Evolutionary conservation across 495 filamentous ascomycete genomes (phyloP), one percentile per base, ranked within the genome.

Genomic region (Tetracladium setigerum): DNA sequence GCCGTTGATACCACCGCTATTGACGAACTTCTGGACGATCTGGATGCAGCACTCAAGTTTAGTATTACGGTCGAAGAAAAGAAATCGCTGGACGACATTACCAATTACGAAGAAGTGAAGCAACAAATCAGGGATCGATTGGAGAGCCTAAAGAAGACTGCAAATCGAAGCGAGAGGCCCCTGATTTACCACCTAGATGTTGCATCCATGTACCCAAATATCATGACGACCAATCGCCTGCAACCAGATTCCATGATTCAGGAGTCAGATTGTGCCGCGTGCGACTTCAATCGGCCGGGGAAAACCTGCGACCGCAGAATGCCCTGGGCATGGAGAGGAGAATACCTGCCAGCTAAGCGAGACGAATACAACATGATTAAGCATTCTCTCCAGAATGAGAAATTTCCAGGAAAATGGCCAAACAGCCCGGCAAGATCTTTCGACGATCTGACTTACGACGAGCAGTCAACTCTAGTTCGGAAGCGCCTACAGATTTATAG

Each of bases 351-450:
- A 22, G 89, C 92, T 5, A 95, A 97, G 57, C 77, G 87, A 44
- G 89, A 97, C 57, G 92, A 99, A 59, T 99, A 99, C 70, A 97
- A 96, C 66, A 99, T 99, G 92, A 94, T 99, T 53, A 77, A 87
- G 46, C 81, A 89, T 56, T 83, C 91, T 3, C 76, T 96, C n/a
- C 84, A 88, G 57, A 97, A 95, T 44, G 92, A 99, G 60, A 78
- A 68, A 35, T 99, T 99, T 57, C 92, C 92, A 0, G 79, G 81
- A 4, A 82, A 78, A 53, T 72, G 69, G 30, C 81, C 87, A 14
- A 87, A 81, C 51, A 71, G 72, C 14, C 83, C 85, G 2, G 68
- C 74, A 59, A 73, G 88, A 44, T 76, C 79, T 1, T 99, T 95
- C 58, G 78, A 83, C 47, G 90, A 99, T 16, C 69, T 99, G 40